Evolutionary conservation across 164 flowering plant species (phyloP).

Genomic region (Piper longum): DNA sequence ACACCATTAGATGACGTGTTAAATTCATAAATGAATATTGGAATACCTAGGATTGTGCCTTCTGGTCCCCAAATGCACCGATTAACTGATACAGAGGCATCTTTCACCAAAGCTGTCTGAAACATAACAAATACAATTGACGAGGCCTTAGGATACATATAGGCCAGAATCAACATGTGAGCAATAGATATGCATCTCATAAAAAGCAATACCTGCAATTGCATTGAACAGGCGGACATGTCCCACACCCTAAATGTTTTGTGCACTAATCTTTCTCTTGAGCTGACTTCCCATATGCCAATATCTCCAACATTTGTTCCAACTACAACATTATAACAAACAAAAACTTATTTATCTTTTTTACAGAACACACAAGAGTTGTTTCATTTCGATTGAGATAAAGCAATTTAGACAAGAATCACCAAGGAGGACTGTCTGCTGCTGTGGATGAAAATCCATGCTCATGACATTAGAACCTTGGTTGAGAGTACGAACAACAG

Average conservation of each 20-base stretch:
- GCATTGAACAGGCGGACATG: constrained; percentile 24
- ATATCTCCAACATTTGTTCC: constrained; percentile 64
- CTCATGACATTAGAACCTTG: constrained; percentile 62
- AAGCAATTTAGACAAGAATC: neutral
- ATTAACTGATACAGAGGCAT: constrained; percentile 19
- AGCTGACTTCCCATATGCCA: constrained; percentile 53
- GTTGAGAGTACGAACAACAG: constrained; percentile 38
- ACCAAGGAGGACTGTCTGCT: constrained; percentile 70
- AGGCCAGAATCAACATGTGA: too few relatives aligned
- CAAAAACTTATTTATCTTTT: neutral
- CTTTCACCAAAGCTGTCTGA: constrained; percentile 35
- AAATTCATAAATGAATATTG: too few relatives aligned
- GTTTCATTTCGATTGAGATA: neutral
- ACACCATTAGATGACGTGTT: neutral
- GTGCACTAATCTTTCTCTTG: constrained; percentile 28
- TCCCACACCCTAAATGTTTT: constrained; percentile 44
- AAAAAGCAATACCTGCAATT: constrained; percentile 26
- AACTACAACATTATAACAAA: constrained; percentile 2
- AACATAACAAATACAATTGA: neutral
- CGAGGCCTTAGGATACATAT: neutral
- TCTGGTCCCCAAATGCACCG: constrained; percentile 36
- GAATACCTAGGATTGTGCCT: constrained; percentile 32
- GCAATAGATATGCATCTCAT: neutral
- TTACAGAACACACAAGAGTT: neutral
- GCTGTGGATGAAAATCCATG: constrained; percentile 86